Percentiles rank a stretch among this genome's conserved stretches.
These are phyloP conservation scores for Botrytis sinoallii DNA, from an alignment of 2,329 filamentous ascomycete species.

Conservation along the genomic window DNA sequence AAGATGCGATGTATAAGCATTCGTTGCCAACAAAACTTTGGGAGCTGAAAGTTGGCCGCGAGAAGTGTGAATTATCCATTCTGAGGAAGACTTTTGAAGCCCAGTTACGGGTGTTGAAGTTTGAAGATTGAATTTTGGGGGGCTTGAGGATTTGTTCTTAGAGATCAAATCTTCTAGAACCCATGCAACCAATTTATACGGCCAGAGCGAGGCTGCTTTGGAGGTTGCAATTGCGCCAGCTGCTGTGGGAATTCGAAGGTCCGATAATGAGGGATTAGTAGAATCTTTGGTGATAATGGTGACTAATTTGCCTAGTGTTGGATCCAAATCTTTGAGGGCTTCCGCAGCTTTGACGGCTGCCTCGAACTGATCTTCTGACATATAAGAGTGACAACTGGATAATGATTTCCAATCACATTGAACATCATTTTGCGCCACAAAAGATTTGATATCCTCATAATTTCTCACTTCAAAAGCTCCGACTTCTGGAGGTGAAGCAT, in stretches of 20 bases:
- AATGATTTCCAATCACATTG: constrained; percentile 67
- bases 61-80: constrained; percentile 63
- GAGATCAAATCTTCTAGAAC: constrained; percentile 52
- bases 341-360: constrained; percentile 50
- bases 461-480: constrained; percentile 71
- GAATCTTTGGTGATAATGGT: constrained; percentile 38
- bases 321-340: constrained; percentile 48
- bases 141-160: constrained; percentile 1
- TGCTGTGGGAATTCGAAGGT: constrained; percentile 54
- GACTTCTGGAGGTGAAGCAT: constrained; percentile 56
- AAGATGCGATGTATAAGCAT: constrained; percentile 77
- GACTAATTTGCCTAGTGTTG: constrained; percentile 51
- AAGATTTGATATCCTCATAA: constrained; percentile 55
- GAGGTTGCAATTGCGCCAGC: constrained; percentile 62
- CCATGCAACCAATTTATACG: constrained; percentile 78
- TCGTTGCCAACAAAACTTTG: constrained; percentile 73
- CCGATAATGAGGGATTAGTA: constrained; percentile 42
- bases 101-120: constrained; percentile 64
- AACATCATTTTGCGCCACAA: constrained; percentile 57
- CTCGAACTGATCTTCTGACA: constrained; percentile 53
- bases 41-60: constrained; percentile 64
- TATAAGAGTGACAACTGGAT: constrained; percentile 63
- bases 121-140: constrained; percentile 64
- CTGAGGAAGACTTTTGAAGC: constrained; percentile 41
- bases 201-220: constrained; percentile 70